Conservation (phyloP, 352 stramenopile genomes). For the Blastocystis sp. region DNA sequence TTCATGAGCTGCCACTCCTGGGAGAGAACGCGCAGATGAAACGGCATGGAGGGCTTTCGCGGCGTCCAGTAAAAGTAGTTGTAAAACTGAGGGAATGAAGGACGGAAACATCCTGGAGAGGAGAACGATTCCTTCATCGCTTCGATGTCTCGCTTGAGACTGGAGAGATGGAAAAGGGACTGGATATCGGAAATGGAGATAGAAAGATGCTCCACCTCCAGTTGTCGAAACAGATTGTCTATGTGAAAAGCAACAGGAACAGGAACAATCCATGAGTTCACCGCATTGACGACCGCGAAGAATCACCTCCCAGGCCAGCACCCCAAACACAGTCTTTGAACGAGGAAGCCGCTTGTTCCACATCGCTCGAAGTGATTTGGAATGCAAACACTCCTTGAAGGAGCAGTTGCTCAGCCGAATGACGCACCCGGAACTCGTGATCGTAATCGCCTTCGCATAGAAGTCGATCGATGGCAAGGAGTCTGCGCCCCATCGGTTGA, state of each 20-base stretch:
- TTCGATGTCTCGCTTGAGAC: too few relatives aligned
- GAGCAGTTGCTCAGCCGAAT: background rate
- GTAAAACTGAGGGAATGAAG: constrained; percentile 7
- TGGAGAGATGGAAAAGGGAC: too few relatives aligned
- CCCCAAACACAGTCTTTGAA: background rate
- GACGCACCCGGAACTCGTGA: background rate
- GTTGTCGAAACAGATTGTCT: too few relatives aligned
- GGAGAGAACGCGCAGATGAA: too few relatives aligned
- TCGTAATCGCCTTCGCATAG: background rate
- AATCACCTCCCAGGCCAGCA: background rate
- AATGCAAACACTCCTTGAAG: background rate
- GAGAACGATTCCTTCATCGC: too few relatives aligned
- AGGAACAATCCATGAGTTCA: background rate
- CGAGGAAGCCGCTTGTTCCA: background rate
- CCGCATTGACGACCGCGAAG: background rate
- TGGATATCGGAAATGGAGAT: too few relatives aligned
- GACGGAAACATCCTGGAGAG: background rate
- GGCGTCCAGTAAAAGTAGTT: constrained; percentile 14
- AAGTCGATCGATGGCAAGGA: constrained; percentile 25
- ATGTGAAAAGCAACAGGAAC: too few relatives aligned
- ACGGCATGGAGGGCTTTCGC: background rate
- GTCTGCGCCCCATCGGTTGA: background rate
- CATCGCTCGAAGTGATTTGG: background rate
- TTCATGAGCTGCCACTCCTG: too few relatives aligned
- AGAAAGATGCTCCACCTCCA: too few relatives aligned